Base-by-base conservation (phyloP, 257 asterid genomes). In the Solanum habrochaites region DNA sequence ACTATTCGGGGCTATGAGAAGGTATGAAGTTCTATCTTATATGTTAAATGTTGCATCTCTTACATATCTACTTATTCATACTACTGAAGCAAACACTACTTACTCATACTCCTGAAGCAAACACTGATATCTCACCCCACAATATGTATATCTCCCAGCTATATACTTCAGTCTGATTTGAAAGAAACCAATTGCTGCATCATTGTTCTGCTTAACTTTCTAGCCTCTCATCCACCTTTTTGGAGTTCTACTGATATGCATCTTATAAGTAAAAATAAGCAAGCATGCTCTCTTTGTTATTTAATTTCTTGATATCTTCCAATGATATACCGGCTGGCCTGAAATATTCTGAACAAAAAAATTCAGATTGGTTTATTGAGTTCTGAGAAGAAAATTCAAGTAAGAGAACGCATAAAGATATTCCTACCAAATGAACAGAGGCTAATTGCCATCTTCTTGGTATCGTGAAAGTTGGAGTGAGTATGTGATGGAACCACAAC, bases 331-430 rank as follows among this genome's bases (percentile, higher is more conserved):
- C 29, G 73, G 52, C 85, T 72, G 39, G 39, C 69, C 42, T 87
- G 81, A 47, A 62, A 62, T 88, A 45, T 21, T 62, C 32, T 87
- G 86, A 47, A 40, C 67, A 16, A 78, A 29, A 87, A 73, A 69
- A 89, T 85, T 85, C 92, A 97, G 99, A 94, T 96, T 86, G 98
- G 96, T 88, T 90, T 91, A 20, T 87, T 94, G 92, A 89, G 87
- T 87, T 94, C 95, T 8, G 99, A 97, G 91, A 97, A 91, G 93
- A 94, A 91, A 92, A 97, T 97, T 87, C 99, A 99, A 31, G 94
- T n/a, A n/a, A n/a, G n/a, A n/a, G n/a, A n/a, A n/a, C n/a, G n/a
- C n/a, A n/a, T n/a, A n/a, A 91, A 91, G 94, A 97, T 86, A 95
- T 97, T 91, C 91, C 91, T 97, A 71, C 98, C 89, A 83, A 90